These are phyloP conservation scores for Salvia hispanica DNA, from an alignment of 257 asterid genomes.

Conservation along the genomic window DNA sequence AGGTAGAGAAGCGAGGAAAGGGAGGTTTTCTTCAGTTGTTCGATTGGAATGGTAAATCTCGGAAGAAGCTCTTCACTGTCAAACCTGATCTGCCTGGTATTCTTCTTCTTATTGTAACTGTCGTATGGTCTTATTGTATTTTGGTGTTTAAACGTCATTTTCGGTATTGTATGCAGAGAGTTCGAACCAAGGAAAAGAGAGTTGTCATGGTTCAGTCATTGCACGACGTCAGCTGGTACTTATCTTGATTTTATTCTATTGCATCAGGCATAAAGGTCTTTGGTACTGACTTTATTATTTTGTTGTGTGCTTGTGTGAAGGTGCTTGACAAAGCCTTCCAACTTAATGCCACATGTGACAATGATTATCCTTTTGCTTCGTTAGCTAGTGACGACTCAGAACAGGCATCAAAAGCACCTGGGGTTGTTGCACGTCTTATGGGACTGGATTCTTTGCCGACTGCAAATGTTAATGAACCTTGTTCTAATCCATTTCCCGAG, in stretches of 20 bases:
- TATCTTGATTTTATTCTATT: slow-evolving; percentile 22
- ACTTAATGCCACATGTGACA: slow-evolving; percentile 40
- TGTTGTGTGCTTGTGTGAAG: slow-evolving; percentile 43
- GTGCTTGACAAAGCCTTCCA: slow-evolving; percentile 54
- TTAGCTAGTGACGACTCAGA: slow-evolving; percentile 62
- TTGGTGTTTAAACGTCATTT: slow-evolving; percentile 24
- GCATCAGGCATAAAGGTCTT: slow-evolving; percentile 15
- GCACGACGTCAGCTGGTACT: slow-evolving; percentile 64
- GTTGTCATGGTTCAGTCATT: slow-evolving; percentile 44
- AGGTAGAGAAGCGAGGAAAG: slow-evolving; percentile 80
- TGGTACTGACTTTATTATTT: slow-evolving; percentile 19
- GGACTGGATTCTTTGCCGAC: slow-evolving; percentile 89
- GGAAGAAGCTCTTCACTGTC: slow-evolving; percentile 87
- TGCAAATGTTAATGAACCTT: slow-evolving; percentile 55
- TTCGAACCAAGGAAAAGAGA: slow-evolving; percentile 65
- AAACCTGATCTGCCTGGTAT: slow-evolving; percentile 76
- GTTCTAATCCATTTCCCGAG: slow-evolving; percentile 46
- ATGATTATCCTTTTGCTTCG: slow-evolving; percentile 55
- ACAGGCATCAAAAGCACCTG: slow-evolving; percentile 69
- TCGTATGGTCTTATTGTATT: slow-evolving; percentile 10
- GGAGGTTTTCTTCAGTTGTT: slow-evolving; percentile 94
- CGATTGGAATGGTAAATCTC: slow-evolving; percentile 91
- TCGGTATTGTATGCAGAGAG: slow-evolving; percentile 48
- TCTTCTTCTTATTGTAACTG: slow-evolving; percentile 11
- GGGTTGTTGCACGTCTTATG: slow-evolving; percentile 99